phyloP scores from a whole-genome alignment of 176 grass and related monocot genomes.

The Oryza longistaminata region DNA sequence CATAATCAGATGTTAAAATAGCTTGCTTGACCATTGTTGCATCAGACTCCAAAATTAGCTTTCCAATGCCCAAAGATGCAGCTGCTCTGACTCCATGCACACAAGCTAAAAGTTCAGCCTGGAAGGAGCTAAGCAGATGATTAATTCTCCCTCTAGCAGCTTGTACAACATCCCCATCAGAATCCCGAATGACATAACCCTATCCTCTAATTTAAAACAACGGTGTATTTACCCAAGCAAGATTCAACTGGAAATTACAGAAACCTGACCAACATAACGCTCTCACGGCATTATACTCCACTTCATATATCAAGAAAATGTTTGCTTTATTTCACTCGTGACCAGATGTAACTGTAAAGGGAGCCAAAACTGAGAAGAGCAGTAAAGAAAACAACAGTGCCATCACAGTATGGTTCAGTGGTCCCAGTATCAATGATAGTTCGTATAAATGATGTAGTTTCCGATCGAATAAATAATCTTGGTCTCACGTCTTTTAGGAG shows the following conservation, averaged over 20 bases:
- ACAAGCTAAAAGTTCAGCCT: too few relatives aligned
- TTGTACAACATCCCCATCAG: too few relatives aligned
- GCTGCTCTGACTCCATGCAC: too few relatives aligned
- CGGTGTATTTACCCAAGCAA: not conserved
- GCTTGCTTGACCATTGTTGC: too few relatives aligned
- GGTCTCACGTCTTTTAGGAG: conserved; percentile 10
- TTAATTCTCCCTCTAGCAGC: too few relatives aligned
- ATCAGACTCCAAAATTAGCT: too few relatives aligned
- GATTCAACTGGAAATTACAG: not conserved
- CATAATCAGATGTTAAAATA: too few relatives aligned
- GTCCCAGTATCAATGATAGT: not conserved
- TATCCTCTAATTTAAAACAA: not conserved
- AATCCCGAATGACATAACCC: too few relatives aligned
- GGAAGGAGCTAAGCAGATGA: too few relatives aligned
- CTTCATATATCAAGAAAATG: not conserved
- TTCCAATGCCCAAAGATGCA: too few relatives aligned
- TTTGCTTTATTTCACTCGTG: not conserved
- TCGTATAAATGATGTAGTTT: conserved; percentile 40
- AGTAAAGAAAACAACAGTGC: conserved; percentile 19
- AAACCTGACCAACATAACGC: not conserved
- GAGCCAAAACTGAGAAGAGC: not conserved
- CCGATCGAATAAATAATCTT: conserved; percentile 38
- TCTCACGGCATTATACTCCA: not conserved
- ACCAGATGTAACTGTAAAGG: not conserved
- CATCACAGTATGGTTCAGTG: not conserved